Evolutionary conservation across 2,329 filamentous ascomycete species (phyloP), one percentile per base, ranked within the genome.

Genomic region (Colletotrichum camelliae): DNA sequence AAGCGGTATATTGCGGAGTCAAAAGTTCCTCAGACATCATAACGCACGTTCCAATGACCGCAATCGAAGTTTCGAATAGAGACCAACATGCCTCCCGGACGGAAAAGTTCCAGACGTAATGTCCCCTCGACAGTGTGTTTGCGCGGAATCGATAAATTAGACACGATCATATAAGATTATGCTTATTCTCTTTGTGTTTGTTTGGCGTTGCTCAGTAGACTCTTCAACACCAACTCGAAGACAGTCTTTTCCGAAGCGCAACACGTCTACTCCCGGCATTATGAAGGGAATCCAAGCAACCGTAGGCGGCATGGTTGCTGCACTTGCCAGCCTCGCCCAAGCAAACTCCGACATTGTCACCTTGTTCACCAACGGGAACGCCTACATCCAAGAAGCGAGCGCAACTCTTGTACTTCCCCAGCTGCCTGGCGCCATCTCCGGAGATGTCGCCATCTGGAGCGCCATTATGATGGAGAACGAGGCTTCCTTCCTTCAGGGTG

Each of bases 401-500:
- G 70, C 70, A 13, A 73, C 70, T 9, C 65, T 69, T 2, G 18
- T 69, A 13, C 70, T 73, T 2, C 65, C 70, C 18, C 37, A 73
- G 37, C 31, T 69, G 12, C 70, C 70, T 7, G 39, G 29, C 65
- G 27, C 65, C 15, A 31, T 64, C 7, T 69, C 65, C 5, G 70
- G 70, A 21, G 70, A 69, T 57, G 57, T 73, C 15, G 65, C 57
- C 21, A 69, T 69, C 21, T 62, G 65, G 65, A 73, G 70, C n/a
- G 70, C 65, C 31, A 69, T 69, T 21, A 73, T 73, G 65, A 73
- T 73, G 70, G 21, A 73, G 16, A 62, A 73, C 16, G 8, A 64
- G 21, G 70, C 55, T 9, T 62, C 39, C 13, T 73, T 73, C 55
- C 57, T 73, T 35, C 70, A 73, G 33, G 65, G 70, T 10, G 70